Evolutionary conservation across 441 rosid genomes (phyloP).

Genomic region (Gossypium aridum): DNA sequence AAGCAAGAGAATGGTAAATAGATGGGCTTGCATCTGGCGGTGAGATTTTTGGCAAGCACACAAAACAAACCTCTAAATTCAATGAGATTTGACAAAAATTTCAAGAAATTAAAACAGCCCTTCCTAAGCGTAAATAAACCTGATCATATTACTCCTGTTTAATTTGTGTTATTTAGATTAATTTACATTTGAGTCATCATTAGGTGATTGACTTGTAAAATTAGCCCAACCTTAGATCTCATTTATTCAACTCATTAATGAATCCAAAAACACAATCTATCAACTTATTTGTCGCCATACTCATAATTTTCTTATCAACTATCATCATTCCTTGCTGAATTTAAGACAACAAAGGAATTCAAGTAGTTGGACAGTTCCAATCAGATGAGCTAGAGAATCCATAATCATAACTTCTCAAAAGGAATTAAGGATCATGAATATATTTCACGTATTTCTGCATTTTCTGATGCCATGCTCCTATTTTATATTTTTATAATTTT

Average conservation of each 20-base stretch:
- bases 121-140: too few species aligned
- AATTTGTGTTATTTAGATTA: background rate
- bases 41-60: too few species aligned
- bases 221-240: background rate
- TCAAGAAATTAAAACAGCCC: too few species aligned
- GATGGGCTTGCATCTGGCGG: too few species aligned
- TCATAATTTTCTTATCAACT: background rate
- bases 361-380: constrained; percentile 6
- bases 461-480: background rate
- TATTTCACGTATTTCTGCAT: background rate
- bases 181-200: background rate
- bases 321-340: background rate
- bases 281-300: background rate
- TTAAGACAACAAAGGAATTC: background rate
- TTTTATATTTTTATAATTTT: background rate
- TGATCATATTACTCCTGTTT: too few species aligned
- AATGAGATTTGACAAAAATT: too few species aligned
- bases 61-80: too few species aligned
- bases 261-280: background rate
- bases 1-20: too few species aligned
- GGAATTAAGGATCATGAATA: background rate
- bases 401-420: too few species aligned
- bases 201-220: background rate
- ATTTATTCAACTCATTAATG: background rate
- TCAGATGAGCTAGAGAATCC: background rate